phyloP scores from a whole-genome alignment of 441 rosid genomes.

The Erodium trifolium region DNA sequence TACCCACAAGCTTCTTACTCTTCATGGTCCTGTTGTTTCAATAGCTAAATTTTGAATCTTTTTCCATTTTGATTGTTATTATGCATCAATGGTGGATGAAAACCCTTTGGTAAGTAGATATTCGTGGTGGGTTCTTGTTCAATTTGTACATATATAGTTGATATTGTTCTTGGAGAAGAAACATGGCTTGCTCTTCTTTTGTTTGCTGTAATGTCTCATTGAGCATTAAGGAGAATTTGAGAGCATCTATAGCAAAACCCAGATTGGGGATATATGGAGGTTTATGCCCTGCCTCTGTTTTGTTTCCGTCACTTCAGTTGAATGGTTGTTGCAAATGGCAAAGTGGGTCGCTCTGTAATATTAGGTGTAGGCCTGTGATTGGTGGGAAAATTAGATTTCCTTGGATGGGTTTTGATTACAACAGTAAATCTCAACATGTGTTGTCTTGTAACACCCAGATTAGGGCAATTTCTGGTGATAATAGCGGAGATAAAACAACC shows the following conservation, averaged over 20 bases:
- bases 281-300: neutral
- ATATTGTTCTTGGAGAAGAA: slow-evolving; percentile 13
- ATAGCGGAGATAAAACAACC: slow-evolving; percentile 29
- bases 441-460: slow-evolving; percentile 34
- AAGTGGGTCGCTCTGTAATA: slow-evolving; percentile 25
- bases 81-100: neutral
- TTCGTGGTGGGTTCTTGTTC: slow-evolving; percentile 15
- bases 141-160: slow-evolving; percentile 8
- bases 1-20: neutral
- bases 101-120: neutral
- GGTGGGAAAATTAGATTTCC: slow-evolving; percentile 24
- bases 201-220: slow-evolving; percentile 49
- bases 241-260: slow-evolving; percentile 23
- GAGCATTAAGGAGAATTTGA: slow-evolving; percentile 21
- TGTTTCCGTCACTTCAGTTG: slow-evolving; percentile 22
- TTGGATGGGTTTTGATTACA: slow-evolving; percentile 25
- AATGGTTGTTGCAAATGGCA: slow-evolving; percentile 20
- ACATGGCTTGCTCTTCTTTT: slow-evolving; percentile 50
- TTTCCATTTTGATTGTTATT: neutral
- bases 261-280: slow-evolving; percentile 9
- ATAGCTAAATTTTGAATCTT: neutral
- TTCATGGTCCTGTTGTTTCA: neutral
- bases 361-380: slow-evolving; percentile 29
- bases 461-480: slow-evolving; percentile 30
- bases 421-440: slow-evolving; percentile 29